phyloP scores from a whole-genome alignment of 345 rosid species.

The Gynandropsis gynandra region DNA sequence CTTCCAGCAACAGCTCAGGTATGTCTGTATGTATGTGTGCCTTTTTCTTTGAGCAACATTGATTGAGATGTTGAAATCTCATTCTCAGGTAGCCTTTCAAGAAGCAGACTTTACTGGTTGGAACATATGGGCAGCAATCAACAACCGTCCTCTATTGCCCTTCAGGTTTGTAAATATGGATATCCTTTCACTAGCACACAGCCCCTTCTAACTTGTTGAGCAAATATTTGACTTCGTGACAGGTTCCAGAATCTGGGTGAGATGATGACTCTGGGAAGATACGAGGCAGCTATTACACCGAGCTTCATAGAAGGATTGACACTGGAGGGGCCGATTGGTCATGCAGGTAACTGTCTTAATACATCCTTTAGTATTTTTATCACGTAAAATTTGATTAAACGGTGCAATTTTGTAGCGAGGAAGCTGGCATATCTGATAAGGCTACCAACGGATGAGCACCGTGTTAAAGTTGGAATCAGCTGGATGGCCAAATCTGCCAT shows the following conservation, averaged over 20 bases:
- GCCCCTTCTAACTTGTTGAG: too few species aligned
- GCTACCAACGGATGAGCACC: conserved; percentile 89
- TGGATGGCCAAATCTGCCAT: conserved; percentile 78
- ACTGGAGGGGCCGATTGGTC: conserved; percentile 83
- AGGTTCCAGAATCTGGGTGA: conserved; percentile 94
- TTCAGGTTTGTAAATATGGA: conserved; percentile 49
- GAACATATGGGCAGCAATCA: conserved; percentile 97
- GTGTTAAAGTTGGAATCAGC: conserved; percentile 80
- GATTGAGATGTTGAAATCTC: background rate
- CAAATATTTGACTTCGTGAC: conserved; percentile 16
- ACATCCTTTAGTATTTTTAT: background rate
- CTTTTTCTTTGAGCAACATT: background rate
- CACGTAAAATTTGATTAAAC: background rate
- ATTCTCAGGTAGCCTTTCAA: conserved; percentile 85
- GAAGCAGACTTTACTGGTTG: conserved; percentile 96
- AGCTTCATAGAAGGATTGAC: conserved; percentile 87
- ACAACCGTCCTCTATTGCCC: conserved; percentile 77
- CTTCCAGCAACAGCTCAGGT: conserved; percentile 97
- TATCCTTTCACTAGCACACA: background rate
- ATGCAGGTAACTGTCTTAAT: conserved; percentile 41
- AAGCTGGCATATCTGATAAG: conserved; percentile 77
- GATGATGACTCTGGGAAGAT: conserved; percentile 92
- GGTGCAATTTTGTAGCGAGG: conserved; percentile 44
- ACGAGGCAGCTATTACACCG: conserved; percentile 77
- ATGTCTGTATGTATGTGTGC: background rate